Conservation (phyloP, 768 basidiomycete genomes). For the Agaricus sinodeliciosus region DNA sequence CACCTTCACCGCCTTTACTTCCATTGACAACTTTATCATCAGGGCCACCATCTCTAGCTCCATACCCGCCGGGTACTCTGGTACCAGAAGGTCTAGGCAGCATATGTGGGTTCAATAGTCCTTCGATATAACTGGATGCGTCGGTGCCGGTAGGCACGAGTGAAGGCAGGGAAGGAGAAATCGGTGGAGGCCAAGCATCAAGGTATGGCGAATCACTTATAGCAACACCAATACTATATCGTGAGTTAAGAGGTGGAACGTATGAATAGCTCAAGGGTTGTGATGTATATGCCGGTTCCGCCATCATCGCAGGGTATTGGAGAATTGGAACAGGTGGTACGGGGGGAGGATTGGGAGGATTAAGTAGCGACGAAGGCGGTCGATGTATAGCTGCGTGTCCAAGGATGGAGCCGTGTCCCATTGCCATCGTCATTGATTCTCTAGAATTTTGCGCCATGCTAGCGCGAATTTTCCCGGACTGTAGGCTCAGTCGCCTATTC, state of each 20-base stretch:
- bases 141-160: slow-evolving; percentile 24
- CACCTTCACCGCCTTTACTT: neutral
- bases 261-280: neutral
- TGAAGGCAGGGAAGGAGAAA: slow-evolving; percentile 20
- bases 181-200: slow-evolving; percentile 20
- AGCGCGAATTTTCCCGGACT: neutral
- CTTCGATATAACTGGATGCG: slow-evolving; percentile 21
- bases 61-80: neutral
- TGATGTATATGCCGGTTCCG: neutral
- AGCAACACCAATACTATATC: neutral
- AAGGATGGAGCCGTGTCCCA: neutral
- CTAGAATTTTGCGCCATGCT: neutral
- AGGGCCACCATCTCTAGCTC: neutral
- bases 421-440: slow-evolving; percentile 9
- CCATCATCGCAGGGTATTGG: neutral
- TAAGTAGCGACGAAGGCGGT: slow-evolving; percentile 20
- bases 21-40: neutral
- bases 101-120: slow-evolving; percentile 23
- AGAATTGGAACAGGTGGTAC: slow-evolving; percentile 4
- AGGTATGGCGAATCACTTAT: neutral
- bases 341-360: slow-evolving; percentile 17
- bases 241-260: neutral
- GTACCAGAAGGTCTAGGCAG: neutral
- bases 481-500: neutral
- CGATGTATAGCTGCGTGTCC: slow-evolving; percentile 1